Evolutionary conservation across 176 grass and related monocot genomes (phyloP).

Genomic region (Chrysopogon serrulatus): DNA sequence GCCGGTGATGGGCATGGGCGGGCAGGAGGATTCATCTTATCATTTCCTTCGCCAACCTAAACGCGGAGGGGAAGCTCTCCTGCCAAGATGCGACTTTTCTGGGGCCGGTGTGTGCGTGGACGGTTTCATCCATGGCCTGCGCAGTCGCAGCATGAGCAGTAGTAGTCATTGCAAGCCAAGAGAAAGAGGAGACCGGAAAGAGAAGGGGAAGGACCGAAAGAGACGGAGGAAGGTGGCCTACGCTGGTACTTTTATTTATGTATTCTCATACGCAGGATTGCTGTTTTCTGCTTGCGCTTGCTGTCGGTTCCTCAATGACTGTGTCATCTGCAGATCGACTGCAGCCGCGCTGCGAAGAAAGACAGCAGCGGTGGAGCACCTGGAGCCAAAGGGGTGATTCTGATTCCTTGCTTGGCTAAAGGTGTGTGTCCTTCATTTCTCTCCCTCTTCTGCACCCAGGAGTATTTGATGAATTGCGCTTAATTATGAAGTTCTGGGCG

Average conservation of each 20-base stretch:
- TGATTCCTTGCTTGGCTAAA: neutral
- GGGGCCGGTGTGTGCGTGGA: neutral
- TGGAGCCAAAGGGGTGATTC: neutral
- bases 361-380: neutral
- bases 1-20: neutral
- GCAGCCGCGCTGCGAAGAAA: neutral
- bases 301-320: neutral
- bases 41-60: neutral
- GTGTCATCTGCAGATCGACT: neutral
- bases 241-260: neutral
- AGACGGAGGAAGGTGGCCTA: neutral
- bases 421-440: neutral
- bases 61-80: neutral
- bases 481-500: neutral
- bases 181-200: neutral
- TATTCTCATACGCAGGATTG: no score
- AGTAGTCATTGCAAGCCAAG: neutral
- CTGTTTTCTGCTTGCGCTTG: neutral
- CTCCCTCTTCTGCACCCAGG: neutral
- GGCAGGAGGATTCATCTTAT: neutral
- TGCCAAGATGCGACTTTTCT: neutral
- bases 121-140: neutral
- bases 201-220: neutral
- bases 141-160: neutral
- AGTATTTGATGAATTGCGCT: neutral